Conservation (phyloP, 805 yeast species). For the Candida ponderosae region DNA sequence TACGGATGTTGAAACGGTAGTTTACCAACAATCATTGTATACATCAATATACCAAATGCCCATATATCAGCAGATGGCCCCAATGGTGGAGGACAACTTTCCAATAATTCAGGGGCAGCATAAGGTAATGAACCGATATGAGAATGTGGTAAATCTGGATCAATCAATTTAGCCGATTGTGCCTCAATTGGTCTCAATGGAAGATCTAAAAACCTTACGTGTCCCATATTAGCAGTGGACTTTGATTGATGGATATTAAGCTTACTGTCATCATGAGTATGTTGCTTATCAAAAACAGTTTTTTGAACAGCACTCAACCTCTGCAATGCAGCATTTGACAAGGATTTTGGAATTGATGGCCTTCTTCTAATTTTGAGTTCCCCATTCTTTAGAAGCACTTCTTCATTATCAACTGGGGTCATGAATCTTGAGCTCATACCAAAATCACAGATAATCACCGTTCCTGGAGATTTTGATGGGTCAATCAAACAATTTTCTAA, state of each 20-base stretch:
- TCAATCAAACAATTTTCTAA: slow-evolving; percentile 63
- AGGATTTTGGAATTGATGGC: slow-evolving; percentile 26
- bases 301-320: slow-evolving; percentile 8
- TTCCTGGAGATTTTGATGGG: slow-evolving; percentile 30
- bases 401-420: slow-evolving; percentile 9
- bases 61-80: slow-evolving; percentile 77
- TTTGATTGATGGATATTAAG: slow-evolving; percentile 4
- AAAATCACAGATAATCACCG: slow-evolving; percentile 71
- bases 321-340: slow-evolving; percentile 18
- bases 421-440: slow-evolving; percentile 56
- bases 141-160: slow-evolving; percentile 38
- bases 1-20: slow-evolving; percentile 81
- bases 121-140: slow-evolving; percentile 89
- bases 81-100: slow-evolving; percentile 49
- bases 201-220: slow-evolving; percentile 4
- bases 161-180: slow-evolving; percentile 3
- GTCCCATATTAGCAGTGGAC: background rate
- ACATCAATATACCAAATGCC: slow-evolving; percentile 81
- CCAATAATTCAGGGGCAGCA: slow-evolving; percentile 81
- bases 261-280: slow-evolving; percentile 24
- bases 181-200: slow-evolving; percentile 6
- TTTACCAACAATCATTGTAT: slow-evolving; percentile 63
- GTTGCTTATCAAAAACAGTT: slow-evolving; percentile 17
- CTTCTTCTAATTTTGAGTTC: slow-evolving; percentile 10
- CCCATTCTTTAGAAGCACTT: slow-evolving; percentile 17